Conservation (phyloP, 2,329 filamentous ascomycete species). For the Parastagonospora avenae region DNA sequence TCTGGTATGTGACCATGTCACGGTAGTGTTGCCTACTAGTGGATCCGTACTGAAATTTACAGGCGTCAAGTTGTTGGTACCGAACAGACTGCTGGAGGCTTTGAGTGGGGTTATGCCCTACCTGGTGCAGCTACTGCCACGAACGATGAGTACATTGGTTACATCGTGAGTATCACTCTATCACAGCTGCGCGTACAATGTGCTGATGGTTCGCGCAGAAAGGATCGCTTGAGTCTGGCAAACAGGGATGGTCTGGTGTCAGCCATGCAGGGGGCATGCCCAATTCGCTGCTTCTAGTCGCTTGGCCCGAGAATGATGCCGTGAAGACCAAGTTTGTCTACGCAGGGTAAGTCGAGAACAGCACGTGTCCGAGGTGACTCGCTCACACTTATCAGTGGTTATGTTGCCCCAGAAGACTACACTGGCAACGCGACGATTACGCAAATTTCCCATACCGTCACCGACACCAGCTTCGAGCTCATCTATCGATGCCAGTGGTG, state of each 20-base stretch:
- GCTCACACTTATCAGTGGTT: slow-evolving; percentile 52
- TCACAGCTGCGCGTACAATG: not conserved
- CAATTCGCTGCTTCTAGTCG: slow-evolving; percentile 40
- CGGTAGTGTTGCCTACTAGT: not conserved
- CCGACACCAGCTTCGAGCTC: slow-evolving; percentile 63
- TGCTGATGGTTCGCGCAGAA: slow-evolving; percentile 25
- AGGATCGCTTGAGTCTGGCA: slow-evolving; percentile 32
- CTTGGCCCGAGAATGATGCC: slow-evolving; percentile 31
- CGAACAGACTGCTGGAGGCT: slow-evolving; percentile 39
- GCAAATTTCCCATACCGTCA: slow-evolving; percentile 64
- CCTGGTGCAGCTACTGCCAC: slow-evolving; percentile 25
- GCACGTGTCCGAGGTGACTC: not conserved
- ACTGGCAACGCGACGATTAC: slow-evolving; percentile 66
- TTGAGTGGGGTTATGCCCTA: slow-evolving; percentile 43
- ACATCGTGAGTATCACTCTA: slow-evolving; percentile 31
- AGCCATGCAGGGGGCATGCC: slow-evolving; percentile 46
- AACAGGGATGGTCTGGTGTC: slow-evolving; percentile 45
- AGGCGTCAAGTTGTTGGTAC: slow-evolving; percentile 31
- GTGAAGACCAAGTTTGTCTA: slow-evolving; percentile 42
- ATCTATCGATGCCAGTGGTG: slow-evolving; percentile 67
- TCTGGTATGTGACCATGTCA: slow-evolving; percentile 24
- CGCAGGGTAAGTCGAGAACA: slow-evolving; percentile 27
- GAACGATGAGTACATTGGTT: slow-evolving; percentile 46
- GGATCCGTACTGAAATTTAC: not conserved
- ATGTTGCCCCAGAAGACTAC: slow-evolving; percentile 64